Conservation (phyloP, 352 stramenopile species). For the Globisporangium emineosum region DNA sequence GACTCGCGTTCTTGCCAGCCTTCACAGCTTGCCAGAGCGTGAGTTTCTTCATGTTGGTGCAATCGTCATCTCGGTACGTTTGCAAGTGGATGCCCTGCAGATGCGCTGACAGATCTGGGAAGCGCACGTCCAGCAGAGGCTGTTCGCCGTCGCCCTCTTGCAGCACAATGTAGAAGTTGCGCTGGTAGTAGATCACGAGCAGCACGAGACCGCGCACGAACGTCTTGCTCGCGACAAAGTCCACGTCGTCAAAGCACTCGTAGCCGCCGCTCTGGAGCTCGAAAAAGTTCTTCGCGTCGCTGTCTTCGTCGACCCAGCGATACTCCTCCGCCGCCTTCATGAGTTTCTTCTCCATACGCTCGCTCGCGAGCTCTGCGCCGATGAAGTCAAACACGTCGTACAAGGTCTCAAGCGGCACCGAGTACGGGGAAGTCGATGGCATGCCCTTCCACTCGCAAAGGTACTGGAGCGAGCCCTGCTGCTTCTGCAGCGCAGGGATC, state of each 20-base stretch:
- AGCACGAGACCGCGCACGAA: constrained; percentile 82
- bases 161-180: constrained; percentile 91
- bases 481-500: constrained; percentile 91
- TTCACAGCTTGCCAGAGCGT: constrained; percentile 88
- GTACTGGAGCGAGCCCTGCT: constrained; percentile 91
- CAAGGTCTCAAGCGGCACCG: constrained; percentile 63
- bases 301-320: constrained; percentile 89
- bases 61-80: constrained; percentile 74
- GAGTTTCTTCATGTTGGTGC: constrained; percentile 90
- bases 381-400: constrained; percentile 87
- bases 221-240: constrained; percentile 86
- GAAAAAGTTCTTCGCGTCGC: constrained; percentile 85
- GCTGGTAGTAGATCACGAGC: constrained; percentile 81
- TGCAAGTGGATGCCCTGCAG: constrained; percentile 89
- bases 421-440: constrained; percentile 64
- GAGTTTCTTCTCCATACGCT: constrained; percentile 84
- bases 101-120: constrained; percentile 88
- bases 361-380: constrained; percentile 74
- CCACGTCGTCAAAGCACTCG: constrained; percentile 81
- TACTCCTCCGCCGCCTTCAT: constrained; percentile 82
- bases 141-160: constrained; percentile 89
- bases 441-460: constrained; percentile 88
- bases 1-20: constrained; percentile 51
- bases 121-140: constrained; percentile 92
- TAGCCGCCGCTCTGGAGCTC: constrained; percentile 90